phyloP scores from a whole-genome alignment of 1,139 yeast genomes.

The Nematodospora anomalae region DNA sequence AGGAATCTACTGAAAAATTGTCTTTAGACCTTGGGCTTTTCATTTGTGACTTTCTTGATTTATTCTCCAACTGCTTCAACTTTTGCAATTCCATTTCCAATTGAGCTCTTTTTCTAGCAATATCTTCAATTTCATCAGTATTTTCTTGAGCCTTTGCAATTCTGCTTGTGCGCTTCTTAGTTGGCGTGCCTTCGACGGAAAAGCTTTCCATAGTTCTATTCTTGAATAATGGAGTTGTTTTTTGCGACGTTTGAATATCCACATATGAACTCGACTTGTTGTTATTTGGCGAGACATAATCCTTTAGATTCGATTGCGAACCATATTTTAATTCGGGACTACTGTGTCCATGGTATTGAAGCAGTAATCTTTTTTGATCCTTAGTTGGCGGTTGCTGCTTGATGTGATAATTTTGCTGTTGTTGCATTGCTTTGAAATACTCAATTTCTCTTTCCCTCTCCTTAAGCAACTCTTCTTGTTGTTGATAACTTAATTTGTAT shows the following conservation, averaged over 20 bases:
- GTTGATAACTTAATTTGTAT: constrained; percentile 18
- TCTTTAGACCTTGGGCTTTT: constrained; percentile 8
- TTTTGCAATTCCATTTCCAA: constrained; percentile 42
- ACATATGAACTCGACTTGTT: constrained; percentile 11
- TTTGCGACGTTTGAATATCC: constrained; percentile 6
- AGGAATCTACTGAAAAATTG: constrained; percentile 28
- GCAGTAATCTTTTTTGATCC: constrained; percentile 21
- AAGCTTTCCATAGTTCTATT: constrained; percentile 29
- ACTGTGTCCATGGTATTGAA: constrained; percentile 12
- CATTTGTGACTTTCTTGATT: constrained; percentile 5
- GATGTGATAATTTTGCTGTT: constrained; percentile 32
- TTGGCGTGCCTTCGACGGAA: constrained; percentile 27
- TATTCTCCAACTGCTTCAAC: constrained; percentile 36
- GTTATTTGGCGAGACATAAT: constrained; percentile 3
- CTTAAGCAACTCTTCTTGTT: constrained; percentile 19
- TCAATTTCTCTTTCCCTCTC: constrained; percentile 35
- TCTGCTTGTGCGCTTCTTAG: constrained; percentile 8
- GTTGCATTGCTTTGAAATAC: constrained; percentile 31
- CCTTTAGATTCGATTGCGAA: constrained; percentile 7
- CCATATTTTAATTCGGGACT: constrained; percentile 4
- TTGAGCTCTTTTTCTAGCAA: constrained; percentile 36
- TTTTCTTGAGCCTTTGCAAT: constrained; percentile 13
- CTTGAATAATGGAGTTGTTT: constrained; percentile 15
- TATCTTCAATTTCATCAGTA: constrained; percentile 28
- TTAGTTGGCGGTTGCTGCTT: constrained; percentile 17